These are phyloP conservation scores for Saraca asoca DNA, from an alignment of 331 rosid species.

Conservation along the genomic window DNA sequence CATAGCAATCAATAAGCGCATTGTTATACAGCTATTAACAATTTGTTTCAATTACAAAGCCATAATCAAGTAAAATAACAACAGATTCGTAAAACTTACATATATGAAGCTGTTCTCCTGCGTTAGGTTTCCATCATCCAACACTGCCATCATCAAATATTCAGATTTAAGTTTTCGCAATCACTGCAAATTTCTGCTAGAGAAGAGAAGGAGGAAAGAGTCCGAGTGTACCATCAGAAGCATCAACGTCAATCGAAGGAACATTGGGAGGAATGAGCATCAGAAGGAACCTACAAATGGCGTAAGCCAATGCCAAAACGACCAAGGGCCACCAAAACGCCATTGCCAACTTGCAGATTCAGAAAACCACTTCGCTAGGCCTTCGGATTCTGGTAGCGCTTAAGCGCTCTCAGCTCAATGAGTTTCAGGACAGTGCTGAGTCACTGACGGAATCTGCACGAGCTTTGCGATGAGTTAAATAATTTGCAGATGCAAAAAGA, in stretches of 20 bases:
- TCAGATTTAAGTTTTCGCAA: constrained; percentile 11
- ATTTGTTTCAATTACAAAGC: neutral
- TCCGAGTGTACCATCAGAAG: constrained; percentile 60
- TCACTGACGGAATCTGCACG: constrained; percentile 23
- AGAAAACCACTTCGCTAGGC: constrained; percentile 19
- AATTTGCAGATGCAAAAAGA: too few species aligned
- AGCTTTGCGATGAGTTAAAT: constrained; percentile 20
- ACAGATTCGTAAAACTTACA: constrained; percentile 45
- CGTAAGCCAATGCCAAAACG: constrained; percentile 68
- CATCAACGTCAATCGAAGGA: constrained; percentile 73
- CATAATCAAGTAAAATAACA: constrained; percentile 8
- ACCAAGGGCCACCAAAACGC: constrained; percentile 75
- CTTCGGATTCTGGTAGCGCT: constrained; percentile 7
- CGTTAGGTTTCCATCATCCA: constrained; percentile 75
- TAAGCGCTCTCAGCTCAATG: neutral
- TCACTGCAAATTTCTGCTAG: neutral
- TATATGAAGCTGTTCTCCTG: constrained; percentile 85
- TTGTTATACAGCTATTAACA: neutral
- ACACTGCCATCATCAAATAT: constrained; percentile 55
- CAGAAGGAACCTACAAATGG: constrained; percentile 60
- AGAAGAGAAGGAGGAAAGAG: neutral
- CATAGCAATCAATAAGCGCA: neutral
- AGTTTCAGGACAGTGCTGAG: neutral
- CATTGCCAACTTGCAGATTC: constrained; percentile 39
- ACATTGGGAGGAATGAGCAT: constrained; percentile 75